Conservation (phyloP, 176 grass and related monocot species). For the sorghum (Sorghum bicolor) region Sorghum_bicolor_NCBIv3 NC_012875.2:53227001-53227500, state of each 20-base stretch:
- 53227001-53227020: neutral
- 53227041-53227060: neutral
- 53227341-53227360: conserved; percentile 86
- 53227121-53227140: neutral
- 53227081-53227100: neutral
- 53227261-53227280: conserved; percentile 11
- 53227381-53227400: conserved; percentile 84
- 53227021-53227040: neutral
- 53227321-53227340: conserved; percentile 89
- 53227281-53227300: neutral
- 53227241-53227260: neutral
- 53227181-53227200: conserved; percentile 1
- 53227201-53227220: conserved; percentile 7
- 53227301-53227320: conserved; percentile 31
- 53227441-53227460: conserved; percentile 52
- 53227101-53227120: neutral
- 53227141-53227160: neutral
- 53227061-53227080: neutral
- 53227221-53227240: conserved; percentile 18
- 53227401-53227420: conserved; percentile 88
- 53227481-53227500: conserved; percentile 62
- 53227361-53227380: conserved; percentile 69
- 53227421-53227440: conserved; percentile 52
- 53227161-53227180: neutral
- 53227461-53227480: conserved; percentile 71